Conservation (phyloP, 805 yeast genomes). For the Hanseniaspora meyeri region DNA sequence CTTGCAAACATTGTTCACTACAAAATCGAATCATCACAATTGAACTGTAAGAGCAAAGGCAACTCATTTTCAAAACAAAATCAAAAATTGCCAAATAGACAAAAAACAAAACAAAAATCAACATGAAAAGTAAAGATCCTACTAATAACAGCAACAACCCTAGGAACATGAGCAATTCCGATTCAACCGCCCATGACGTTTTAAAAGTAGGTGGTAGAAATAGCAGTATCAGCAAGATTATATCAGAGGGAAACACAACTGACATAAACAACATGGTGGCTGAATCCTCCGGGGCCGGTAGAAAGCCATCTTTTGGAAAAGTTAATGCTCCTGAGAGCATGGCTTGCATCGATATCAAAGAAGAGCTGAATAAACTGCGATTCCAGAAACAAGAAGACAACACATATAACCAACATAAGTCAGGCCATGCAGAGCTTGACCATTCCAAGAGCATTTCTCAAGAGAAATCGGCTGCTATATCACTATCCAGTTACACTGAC, state of each 20-base stretch:
- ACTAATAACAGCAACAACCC: not conserved
- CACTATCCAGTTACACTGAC: not conserved
- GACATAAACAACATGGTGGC: not conserved
- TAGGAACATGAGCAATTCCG: not conserved
- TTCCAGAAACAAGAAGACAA: not conserved
- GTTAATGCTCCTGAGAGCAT: not conserved
- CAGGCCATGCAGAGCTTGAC: not conserved
- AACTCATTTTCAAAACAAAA: not conserved
- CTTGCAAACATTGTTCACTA: not conserved
- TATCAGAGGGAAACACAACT: not conserved
- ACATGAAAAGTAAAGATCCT: not conserved
- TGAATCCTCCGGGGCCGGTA: not conserved
- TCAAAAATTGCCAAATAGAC: not conserved
- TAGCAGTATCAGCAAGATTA: not conserved
- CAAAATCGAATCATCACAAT: no score
- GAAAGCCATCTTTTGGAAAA: not conserved
- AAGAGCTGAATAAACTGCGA: not conserved
- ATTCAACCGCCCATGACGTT: not conserved
- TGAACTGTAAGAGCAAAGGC: no score
- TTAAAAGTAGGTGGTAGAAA: not conserved
- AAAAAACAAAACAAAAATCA: not conserved
- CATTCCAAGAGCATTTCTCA: not conserved
- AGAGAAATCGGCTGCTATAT: slow-evolving; percentile 1
- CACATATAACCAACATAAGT: not conserved
- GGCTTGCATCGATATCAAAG: not conserved